Evolutionary conservation across 352 stramenopile species (phyloP).

Genomic region (Globisporangium parvum): DNA sequence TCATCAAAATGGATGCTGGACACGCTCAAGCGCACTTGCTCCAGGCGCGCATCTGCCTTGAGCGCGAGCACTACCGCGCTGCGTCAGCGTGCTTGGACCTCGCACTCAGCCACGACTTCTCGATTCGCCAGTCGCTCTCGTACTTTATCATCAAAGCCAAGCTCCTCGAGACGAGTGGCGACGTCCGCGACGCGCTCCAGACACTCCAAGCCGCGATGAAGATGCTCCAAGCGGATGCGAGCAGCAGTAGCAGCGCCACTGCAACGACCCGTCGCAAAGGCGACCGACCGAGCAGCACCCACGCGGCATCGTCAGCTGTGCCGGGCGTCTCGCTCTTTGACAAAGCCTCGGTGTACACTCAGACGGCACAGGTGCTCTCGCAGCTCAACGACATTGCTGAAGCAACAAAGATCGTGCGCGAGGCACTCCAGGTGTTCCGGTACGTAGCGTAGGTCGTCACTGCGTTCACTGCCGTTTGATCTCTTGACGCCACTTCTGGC

Average conservation of each 20-base stretch:
- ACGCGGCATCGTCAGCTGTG: not conserved
- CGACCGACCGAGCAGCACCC: conserved; percentile 5
- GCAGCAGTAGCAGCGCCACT: conserved; percentile 3
- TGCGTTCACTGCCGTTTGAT: not conserved
- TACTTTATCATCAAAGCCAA: conserved; percentile 89
- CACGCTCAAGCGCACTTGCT: conserved; percentile 79
- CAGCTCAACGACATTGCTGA: conserved; percentile 72
- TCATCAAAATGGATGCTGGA: conserved; percentile 71
- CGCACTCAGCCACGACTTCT: conserved; percentile 88
- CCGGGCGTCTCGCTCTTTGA: conserved; percentile 62
- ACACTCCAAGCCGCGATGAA: conserved; percentile 82
- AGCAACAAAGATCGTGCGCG: conserved; percentile 54
- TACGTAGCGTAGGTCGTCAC: conserved; percentile 7
- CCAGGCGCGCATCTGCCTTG: conserved; percentile 75
- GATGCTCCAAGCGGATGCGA: conserved; percentile 22
- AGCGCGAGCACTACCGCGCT: conserved; percentile 65
- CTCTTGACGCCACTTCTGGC: not conserved
- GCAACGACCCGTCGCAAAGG: conserved; percentile 9
- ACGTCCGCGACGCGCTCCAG: conserved; percentile 73
- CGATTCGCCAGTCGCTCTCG: conserved; percentile 68
- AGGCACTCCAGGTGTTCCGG: conserved; percentile 70
- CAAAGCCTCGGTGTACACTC: conserved; percentile 85
- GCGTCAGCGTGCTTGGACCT: conserved; percentile 79
- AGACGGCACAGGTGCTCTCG: conserved; percentile 73
- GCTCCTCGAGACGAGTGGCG: conserved; percentile 65